phyloP scores from a whole-genome alignment of 176 grass and related monocot species.

The Poa annua region DNA sequence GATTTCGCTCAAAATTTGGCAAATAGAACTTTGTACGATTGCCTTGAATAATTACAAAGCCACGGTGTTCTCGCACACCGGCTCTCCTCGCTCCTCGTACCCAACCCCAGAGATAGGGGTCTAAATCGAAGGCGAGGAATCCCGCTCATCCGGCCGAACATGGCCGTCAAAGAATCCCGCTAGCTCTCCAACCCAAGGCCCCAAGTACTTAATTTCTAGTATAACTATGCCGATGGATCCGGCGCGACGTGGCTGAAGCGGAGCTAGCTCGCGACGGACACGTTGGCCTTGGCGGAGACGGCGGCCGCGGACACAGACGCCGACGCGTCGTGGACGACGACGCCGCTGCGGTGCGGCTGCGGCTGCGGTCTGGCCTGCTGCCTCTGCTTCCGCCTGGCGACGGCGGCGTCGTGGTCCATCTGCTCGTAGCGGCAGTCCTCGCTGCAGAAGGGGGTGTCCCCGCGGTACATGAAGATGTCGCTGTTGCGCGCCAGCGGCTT shows the following conservation, averaged over 20 bases:
- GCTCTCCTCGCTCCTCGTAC: neutral
- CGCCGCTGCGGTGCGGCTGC: neutral
- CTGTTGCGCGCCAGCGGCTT: constrained; percentile 50
- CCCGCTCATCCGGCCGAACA: neutral
- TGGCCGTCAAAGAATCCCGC: neutral
- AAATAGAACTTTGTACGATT: neutral
- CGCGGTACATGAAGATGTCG: constrained; percentile 85
- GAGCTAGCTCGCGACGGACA: constrained; percentile 29
- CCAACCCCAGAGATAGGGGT: neutral
- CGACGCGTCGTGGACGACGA: neutral
- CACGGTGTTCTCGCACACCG: neutral
- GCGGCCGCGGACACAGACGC: neutral
- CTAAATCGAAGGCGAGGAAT: neutral
- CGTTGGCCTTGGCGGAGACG: constrained; percentile 33
- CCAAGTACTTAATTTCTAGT: neutral
- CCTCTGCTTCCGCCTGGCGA: constrained; percentile 10
- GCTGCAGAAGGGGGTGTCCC: constrained; percentile 86
- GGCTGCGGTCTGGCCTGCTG: neutral
- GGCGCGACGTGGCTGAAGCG: no score
- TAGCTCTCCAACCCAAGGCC: neutral
- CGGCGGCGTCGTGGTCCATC: constrained; percentile 61
- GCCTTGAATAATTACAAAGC: constrained; percentile 22
- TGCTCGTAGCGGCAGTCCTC: constrained; percentile 71
- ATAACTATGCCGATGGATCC: neutral
- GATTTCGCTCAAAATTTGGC: neutral